Evolutionary conservation across 805 yeast species (phyloP).

Genomic region (Lachancea thermotolerans): DNA sequence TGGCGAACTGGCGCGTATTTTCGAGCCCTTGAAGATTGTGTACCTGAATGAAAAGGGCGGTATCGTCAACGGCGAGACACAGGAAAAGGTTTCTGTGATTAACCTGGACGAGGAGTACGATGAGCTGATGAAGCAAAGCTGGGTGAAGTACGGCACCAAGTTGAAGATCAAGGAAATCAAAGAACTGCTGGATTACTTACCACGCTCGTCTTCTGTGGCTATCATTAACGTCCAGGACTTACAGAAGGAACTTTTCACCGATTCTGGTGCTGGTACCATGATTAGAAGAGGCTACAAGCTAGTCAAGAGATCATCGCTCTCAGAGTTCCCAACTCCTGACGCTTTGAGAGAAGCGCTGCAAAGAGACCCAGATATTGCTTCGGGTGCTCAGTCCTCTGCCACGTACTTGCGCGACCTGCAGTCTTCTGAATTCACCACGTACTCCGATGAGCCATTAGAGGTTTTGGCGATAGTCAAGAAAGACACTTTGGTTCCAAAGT

Average conservation of each 20-base stretch:
- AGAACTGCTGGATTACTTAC: conserved; percentile 87
- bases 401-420: conserved; percentile 72
- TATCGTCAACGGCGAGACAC: conserved; percentile 83
- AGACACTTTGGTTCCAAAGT: conserved; percentile 48
- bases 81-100: conserved; percentile 82
- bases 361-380: conserved; percentile 66
- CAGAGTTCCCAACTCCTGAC: conserved; percentile 68
- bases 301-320: conserved; percentile 58
- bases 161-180: conserved; percentile 94
- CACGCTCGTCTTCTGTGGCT: conserved; percentile 96
- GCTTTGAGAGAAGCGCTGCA: conserved; percentile 66
- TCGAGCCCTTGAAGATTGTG: conserved; percentile 95
- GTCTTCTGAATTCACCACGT: conserved; percentile 56
- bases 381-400: conserved; percentile 70
- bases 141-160: conserved; percentile 99
- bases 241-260: conserved; percentile 96
- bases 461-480: conserved; percentile 80
- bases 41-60: conserved; percentile 98
- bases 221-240: conserved; percentile 91
- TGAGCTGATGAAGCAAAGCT: conserved; percentile 78
- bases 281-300: conserved; percentile 95
- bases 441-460: conserved; percentile 94
- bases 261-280: conserved; percentile 98
- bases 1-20: conserved; percentile 92
- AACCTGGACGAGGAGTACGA: conserved; percentile 96